Evolutionary conservation across 2,329 filamentous ascomycete species (phyloP), one percentile per base, ranked within the genome.

Genomic region (Mycosphaerella sp.): DNA sequence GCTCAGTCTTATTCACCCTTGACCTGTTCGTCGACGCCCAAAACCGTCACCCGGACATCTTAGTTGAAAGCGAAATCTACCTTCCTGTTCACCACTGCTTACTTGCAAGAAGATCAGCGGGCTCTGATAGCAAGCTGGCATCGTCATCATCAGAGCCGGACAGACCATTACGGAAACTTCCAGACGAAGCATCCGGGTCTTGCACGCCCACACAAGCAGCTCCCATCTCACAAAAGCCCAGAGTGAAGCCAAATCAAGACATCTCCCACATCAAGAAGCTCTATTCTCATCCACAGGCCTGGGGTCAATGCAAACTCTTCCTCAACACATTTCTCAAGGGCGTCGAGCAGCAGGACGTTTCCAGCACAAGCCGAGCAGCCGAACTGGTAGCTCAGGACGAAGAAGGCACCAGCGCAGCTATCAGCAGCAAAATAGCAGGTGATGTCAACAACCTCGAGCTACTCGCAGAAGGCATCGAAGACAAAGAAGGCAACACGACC

Each of bases 281-380:
- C 36, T 95, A 95, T 73, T 93, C 88, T 18, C 93, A 98, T 70
- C 90, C 91, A 8, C 93, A 98, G 71, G 93, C 89, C 25, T 95
- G 93, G 76, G 89, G 89, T 21, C 93, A 98, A 72, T 96, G 90
- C 70, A 82, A 83, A 40, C 70, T 66, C 7, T 95, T 95, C 70
- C 78, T 96, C 21, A 75, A 77, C 7, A 73, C 76, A 25, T 75
- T 87, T 62, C 79, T 95, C 55, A 83, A 82, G 60, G 80, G 80
- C 40, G 76, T 85, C n/a, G 88, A 95, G 71, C 79, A 84, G 46
- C 80, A 91, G 53, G 90, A 97, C 66, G 85, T 88, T 39, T 86
- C 83, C 54, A 93, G 86, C 25, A 98, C 93, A 5, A 90, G 86
- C 60, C 84, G 82, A 57, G 93, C 88, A 0, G 91, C 90, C 0